A percentile compares a stretch with the other conserved stretches of the same genome.
These are phyloP conservation scores for Fusarium concolor DNA, from an alignment of 2,329 filamentous ascomycete species.

Conservation along the genomic window DNA sequence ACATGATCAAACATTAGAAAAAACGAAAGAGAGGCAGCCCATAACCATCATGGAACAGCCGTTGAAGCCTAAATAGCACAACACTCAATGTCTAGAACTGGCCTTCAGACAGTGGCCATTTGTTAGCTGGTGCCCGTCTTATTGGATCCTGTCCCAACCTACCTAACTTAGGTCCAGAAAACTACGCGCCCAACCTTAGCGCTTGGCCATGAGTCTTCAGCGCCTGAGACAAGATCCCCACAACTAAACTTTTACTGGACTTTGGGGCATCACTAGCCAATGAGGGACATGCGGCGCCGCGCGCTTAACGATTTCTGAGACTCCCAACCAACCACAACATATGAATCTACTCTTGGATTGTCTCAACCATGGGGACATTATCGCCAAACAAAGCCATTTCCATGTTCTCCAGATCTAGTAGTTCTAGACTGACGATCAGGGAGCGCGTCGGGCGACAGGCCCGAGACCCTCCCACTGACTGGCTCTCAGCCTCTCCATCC, in stretches of 20 bases:
- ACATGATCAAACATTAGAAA: neutral
- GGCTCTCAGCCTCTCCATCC: slow-evolving; percentile 28
- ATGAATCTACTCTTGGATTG: slow-evolving; percentile 12
- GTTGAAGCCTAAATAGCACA: slow-evolving; percentile 16
- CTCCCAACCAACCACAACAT: slow-evolving; percentile 37
- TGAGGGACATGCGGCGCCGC: slow-evolving; percentile 28
- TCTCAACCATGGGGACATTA: slow-evolving; percentile 17
- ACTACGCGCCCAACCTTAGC: slow-evolving; percentile 24
- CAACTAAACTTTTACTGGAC: slow-evolving; percentile 13
- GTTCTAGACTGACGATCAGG: neutral
- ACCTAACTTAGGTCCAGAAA: neutral
- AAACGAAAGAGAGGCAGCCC: slow-evolving; percentile 30
- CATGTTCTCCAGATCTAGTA: slow-evolving; percentile 1
- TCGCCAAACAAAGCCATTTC: slow-evolving; percentile 28
- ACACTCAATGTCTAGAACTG: neutral
- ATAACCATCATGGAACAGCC: neutral
- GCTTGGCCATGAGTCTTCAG: slow-evolving; percentile 12
- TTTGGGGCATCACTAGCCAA: slow-evolving; percentile 29
- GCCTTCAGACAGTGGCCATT: neutral
- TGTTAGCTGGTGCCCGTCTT: neutral
- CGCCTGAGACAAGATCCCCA: slow-evolving; percentile 15
- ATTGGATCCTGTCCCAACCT: slow-evolving; percentile 5
- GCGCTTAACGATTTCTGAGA: slow-evolving; percentile 43
- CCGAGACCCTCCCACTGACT: slow-evolving; percentile 28
- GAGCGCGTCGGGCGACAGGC: slow-evolving; percentile 36